These are phyloP conservation scores for Oryza glaberrima DNA, from an alignment of 176 grass and related monocot species.

Conservation along the genomic window DNA sequence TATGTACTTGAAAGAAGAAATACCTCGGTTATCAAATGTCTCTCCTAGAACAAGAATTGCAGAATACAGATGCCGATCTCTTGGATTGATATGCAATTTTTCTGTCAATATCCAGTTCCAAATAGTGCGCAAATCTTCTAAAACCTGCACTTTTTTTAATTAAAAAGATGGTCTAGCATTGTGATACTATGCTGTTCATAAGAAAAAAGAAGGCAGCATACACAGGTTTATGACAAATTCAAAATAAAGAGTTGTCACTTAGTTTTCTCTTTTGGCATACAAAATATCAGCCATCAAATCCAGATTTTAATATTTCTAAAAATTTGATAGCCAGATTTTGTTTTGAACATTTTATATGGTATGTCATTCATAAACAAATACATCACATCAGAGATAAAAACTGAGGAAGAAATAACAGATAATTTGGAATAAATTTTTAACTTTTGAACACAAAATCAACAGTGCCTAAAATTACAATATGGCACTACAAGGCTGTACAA, in stretches of 20 bases:
- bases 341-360: neutral
- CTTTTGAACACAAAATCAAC: neutral
- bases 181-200: conserved; percentile 14
- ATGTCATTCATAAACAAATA: conserved; percentile 3
- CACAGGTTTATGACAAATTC: conserved; percentile 14
- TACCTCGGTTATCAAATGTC: conserved; percentile 96
- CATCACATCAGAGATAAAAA: neutral
- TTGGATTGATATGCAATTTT: conserved; percentile 81
- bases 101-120: conserved; percentile 92
- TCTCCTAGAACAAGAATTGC: conserved; percentile 88
- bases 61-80: conserved; percentile 78
- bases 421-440: neutral
- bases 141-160: conserved; percentile 51
- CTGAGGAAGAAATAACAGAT: neutral
- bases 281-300: neutral
- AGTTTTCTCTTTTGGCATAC: conserved; percentile 15
- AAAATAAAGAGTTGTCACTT: neutral
- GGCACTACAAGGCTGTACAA: neutral
- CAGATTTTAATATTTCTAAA: neutral
- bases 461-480: neutral
- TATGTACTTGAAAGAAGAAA: conserved; percentile 35
- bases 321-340: neutral
- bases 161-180: neutral
- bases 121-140: conserved; percentile 85
- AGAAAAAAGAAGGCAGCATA: neutral